Base-by-base conservation (phyloP, 306 rosid species). In the Senna tora region DNA sequence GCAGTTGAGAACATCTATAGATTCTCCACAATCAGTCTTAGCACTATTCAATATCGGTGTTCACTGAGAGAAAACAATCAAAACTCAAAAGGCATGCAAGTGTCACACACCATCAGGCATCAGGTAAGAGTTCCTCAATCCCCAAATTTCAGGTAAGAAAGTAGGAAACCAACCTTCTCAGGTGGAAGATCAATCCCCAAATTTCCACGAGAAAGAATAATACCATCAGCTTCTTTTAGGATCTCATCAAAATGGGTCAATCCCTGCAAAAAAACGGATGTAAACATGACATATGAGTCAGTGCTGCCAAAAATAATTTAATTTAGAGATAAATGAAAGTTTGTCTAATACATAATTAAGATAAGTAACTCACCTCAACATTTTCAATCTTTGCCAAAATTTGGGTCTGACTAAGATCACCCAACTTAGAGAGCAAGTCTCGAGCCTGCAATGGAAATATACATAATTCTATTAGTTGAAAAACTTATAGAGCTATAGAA, bases 141-240 rank as follows among this genome's bases (percentile, higher is more conserved):
- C 98, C 98, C 92, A 93, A 84, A 81, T 87, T 90, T 81, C 98
- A n/a, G n/a, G n/a, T n/a, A n/a, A n/a, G n/a, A n/a, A n/a, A n/a
- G 22, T 51, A 67, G 49, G 50, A 77, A 83, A 42, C 78, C 75
- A 52, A 93, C 98, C 92, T 93, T 93, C 86, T 93, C 98, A 6
- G 98, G 98, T 32, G 98, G 98, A 65, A 93, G 92, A 90, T 93
- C 97, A 62, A 93, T 83, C 22, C 98, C 98, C 92, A 93, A 84
- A 81, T 87, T 90, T 81, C 98, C 97, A 59, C 98, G 98, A 62
- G 98, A 84, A 72, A 93, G 79, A 60, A 93, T 93, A 61, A 93
- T 81, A 56, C 98, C 98, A 85, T 93, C 98, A 30, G 98, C 98
- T 84, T 90, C 98, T 87, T 80, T 85, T 66, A 93, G 85, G 75